Evolutionary conservation across 2,329 filamentous ascomycete genomes (phyloP), one percentile per base, ranked within the genome.

Genomic region (Cercospora canescens): DNA sequence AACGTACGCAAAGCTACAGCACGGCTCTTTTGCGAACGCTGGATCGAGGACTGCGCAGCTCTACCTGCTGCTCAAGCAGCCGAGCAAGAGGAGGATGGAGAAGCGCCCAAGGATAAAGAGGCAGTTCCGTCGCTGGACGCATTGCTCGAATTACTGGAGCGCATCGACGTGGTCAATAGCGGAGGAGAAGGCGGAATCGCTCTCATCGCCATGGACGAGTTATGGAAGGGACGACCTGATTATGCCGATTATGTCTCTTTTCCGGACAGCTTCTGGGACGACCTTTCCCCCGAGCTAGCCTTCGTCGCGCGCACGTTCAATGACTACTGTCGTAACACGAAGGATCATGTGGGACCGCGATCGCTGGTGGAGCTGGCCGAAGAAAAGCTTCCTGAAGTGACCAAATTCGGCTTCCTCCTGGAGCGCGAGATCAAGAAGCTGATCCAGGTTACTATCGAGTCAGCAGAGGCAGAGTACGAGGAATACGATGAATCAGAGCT

Each of bases 241-340:
- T 94, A 94, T 74, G 84, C 89, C 60, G 89, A 94, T 62, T 87
- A 86, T 32, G 85, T 93, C 62, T 84, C 81, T 26, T 93, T 95
- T 69, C 74, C 76, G 2, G 88, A 94, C 72, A 81, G 83, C 16
- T 94, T 92, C 79, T 96, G 91, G 90, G 88, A 93, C 73, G 91
- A 91, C 1, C 81, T 95, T 12, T 90, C 89, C 1, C 91, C 93
- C 1, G 94, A 98, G 77, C 91, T 92, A 0, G 90, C 93, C 0
- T 99, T 99, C 75, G 88, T 98, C 74, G 92, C 90, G 0, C 88
- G 95, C 63, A 97, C 91, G 63, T 96, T 97, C 82, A 98, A 97
- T 75, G 92, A 97, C 66, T 98, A 94, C 75, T 97, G 94, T 77
- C 89, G 91, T 0, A 86, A 84, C 21, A 88, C 92, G 65, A 88